Evolutionary conservation across 495 filamentous ascomycete species (phyloP).

Genomic region (Chaetomidium leptoderma): DNA sequence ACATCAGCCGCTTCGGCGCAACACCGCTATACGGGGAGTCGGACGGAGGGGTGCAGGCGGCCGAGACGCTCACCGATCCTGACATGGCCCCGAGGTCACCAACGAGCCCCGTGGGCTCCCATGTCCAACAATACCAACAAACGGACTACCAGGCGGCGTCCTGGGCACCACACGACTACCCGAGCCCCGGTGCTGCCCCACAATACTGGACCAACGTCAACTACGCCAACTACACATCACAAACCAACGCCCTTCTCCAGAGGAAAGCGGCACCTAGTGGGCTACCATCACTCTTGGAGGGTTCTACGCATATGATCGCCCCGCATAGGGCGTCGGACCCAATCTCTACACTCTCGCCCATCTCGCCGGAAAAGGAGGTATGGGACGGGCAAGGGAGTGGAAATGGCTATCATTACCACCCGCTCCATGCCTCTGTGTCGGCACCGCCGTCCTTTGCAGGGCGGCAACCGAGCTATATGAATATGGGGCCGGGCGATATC

Average conservation of each 20-base stretch:
- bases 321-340: constrained; percentile 8
- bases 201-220: constrained; percentile 21
- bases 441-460: constrained; percentile 6
- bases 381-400: not conserved
- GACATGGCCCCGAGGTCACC: constrained; percentile 12
- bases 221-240: constrained; percentile 29
- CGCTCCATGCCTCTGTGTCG: not conserved
- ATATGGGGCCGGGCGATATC: constrained; percentile 1
- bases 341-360: not conserved
- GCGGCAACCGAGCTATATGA: constrained; percentile 1
- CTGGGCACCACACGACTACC: constrained; percentile 3
- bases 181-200: not conserved
- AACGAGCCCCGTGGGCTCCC: too few species aligned
- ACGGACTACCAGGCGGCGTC: constrained; percentile 1
- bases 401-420: not conserved
- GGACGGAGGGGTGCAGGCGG: constrained; percentile 34
- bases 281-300: constrained; percentile 27
- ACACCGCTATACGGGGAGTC: constrained; percentile 29
- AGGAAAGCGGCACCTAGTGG: constrained; percentile 4
- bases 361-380: constrained; percentile 18
- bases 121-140: too few species aligned
- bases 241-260: constrained; percentile 21
- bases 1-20: constrained; percentile 28
- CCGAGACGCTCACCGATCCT: constrained; percentile 30
- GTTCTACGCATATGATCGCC: constrained; percentile 17